Evolutionary conservation across 805 yeast genomes (phyloP).

Genomic region (Komagataella pseudopastoris): DNA sequence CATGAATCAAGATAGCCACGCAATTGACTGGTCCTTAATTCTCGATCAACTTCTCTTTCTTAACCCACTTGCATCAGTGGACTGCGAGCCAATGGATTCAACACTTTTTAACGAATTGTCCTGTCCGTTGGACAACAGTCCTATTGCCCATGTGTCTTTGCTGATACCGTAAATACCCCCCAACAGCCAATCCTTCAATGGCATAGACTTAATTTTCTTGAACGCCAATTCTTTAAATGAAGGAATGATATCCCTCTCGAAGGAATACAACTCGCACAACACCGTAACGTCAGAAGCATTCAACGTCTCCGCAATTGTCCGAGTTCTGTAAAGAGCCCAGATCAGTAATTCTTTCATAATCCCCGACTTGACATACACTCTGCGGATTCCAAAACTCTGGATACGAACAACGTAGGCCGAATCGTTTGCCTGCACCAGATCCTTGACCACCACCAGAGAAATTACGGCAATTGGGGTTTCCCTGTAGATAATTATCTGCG

Average conservation of each 20-base stretch:
- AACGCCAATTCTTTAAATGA: neutral
- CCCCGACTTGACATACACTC: slow-evolving; percentile 53
- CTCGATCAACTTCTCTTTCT: neutral
- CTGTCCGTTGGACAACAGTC: neutral
- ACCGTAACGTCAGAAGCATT: slow-evolving; percentile 19
- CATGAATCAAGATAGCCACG: too few relatives aligned
- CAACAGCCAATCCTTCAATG: neutral
- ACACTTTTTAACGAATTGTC: neutral
- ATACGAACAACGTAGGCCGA: slow-evolving; percentile 36
- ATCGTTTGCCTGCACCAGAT: slow-evolving; percentile 18
- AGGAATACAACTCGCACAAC: slow-evolving; percentile 35
- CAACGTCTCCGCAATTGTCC: slow-evolving; percentile 21
- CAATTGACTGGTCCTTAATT: too few relatives aligned
- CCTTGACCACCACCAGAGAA: slow-evolving; percentile 25
- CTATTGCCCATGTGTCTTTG: neutral
- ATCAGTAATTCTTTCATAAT: slow-evolving; percentile 49
- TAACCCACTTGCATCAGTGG: neutral
- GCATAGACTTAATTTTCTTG: neutral
- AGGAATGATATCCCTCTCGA: slow-evolving; percentile 22
- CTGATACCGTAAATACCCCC: neutral
- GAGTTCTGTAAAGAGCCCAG: slow-evolving; percentile 39
- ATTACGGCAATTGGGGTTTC: slow-evolving; percentile 59
- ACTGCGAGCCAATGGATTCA: neutral
- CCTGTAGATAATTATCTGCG: slow-evolving; percentile 48
- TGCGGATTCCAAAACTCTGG: slow-evolving; percentile 48